These are phyloP conservation scores for Carex parvula DNA, from an alignment of 176 grass and related monocot genomes.

Conservation along the genomic window DNA sequence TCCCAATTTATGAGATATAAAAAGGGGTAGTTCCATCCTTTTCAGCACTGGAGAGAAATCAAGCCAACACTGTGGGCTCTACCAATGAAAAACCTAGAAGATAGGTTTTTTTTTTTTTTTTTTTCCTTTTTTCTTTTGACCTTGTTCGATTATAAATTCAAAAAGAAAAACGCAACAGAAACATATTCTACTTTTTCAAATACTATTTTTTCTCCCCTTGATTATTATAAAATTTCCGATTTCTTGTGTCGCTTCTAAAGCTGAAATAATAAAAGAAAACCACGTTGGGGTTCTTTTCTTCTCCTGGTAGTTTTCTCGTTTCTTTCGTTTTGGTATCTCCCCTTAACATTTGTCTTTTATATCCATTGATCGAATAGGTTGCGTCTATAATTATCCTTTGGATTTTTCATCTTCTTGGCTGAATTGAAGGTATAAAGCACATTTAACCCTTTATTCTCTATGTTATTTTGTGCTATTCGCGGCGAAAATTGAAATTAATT, in stretches of 20 bases:
- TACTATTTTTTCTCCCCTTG: not conserved
- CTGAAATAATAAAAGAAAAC: not conserved
- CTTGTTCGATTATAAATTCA: not conserved
- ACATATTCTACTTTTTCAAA: not conserved
- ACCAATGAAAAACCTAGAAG: constrained; percentile 23
- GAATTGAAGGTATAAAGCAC: not conserved
- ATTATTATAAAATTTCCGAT: not conserved
- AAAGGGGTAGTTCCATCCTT: not conserved
- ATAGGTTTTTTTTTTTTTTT: not conserved
- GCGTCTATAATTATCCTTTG: not conserved
- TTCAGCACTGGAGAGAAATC: not conserved
- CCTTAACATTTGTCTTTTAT: not conserved
- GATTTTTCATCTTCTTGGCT: not conserved
- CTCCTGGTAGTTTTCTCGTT: constrained; percentile 2
- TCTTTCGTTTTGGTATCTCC: not conserved
- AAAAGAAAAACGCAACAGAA: not conserved
- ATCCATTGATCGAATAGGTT: not conserved
- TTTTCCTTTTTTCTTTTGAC: not conserved
- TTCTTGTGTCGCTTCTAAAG: constrained; percentile 1
- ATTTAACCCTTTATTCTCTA: constrained; percentile 6
- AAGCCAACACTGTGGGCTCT: constrained; percentile 4
- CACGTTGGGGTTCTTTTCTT: not conserved
- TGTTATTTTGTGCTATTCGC: not conserved
- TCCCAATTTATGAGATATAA: not conserved
- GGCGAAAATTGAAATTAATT: not conserved